Percentiles rank a stretch among this genome's conserved stretches.
phyloP scores from a whole-genome alignment of 2,329 filamentous ascomycete species.

The Colletotrichum paranaense region DNA sequence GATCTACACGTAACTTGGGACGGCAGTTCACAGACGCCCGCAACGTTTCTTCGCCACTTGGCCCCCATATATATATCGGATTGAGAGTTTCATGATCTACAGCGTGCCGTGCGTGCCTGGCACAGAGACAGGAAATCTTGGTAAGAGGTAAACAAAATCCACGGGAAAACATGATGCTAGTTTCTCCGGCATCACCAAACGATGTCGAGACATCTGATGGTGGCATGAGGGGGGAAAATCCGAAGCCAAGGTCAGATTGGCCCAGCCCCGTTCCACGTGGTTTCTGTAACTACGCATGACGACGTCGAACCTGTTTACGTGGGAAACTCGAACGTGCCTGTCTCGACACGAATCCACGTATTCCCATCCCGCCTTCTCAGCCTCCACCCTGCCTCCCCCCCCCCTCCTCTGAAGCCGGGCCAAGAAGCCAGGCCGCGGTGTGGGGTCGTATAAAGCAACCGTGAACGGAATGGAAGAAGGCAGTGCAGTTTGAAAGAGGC shows the following conservation, averaged over 20 bases:
- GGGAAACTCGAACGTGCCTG: not conserved
- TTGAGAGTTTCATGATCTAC: not conserved
- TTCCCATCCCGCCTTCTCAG: not conserved
- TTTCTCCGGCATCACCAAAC: not conserved
- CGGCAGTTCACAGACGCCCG: not conserved
- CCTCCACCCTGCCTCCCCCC: not conserved
- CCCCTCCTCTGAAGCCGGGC: not conserved
- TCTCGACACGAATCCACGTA: not conserved
- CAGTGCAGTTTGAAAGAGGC: not conserved
- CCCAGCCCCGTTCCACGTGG: not conserved
- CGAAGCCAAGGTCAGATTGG: not conserved
- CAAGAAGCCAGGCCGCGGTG: not conserved
- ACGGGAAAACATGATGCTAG: not conserved
- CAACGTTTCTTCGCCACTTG: not conserved
- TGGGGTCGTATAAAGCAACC: not conserved
- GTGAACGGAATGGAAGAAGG: not conserved
- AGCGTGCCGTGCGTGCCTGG: no score
- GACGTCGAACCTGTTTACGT: not conserved
- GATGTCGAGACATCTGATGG: not conserved
- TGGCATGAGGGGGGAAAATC: not conserved
- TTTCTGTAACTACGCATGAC: not conserved
- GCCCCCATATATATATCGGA: not conserved
- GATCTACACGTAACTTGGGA: not conserved
- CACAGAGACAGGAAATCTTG: not conserved
- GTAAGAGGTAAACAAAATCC: not conserved